These are phyloP conservation scores for Fusarium robinianum DNA, from an alignment of 2,329 filamentous ascomycete species.

Conservation along the genomic window DNA sequence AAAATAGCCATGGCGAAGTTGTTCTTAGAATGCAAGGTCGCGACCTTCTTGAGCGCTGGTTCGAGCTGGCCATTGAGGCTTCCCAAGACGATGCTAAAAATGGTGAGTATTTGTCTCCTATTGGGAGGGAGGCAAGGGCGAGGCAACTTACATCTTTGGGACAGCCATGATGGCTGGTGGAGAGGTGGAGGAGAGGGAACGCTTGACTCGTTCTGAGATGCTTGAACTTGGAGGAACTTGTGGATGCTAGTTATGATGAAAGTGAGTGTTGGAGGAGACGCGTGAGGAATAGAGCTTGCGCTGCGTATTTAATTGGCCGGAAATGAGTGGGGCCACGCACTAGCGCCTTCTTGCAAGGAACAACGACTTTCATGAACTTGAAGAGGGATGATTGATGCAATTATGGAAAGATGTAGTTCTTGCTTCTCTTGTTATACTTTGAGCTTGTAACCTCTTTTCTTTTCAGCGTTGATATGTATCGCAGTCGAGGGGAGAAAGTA, in stretches of 20 bases:
- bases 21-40: slow-evolving; percentile 82
- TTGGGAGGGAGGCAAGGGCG: not conserved
- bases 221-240: slow-evolving; percentile 14
- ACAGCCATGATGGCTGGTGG: slow-evolving; percentile 47
- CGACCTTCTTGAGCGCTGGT: slow-evolving; percentile 77
- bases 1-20: slow-evolving; percentile 84
- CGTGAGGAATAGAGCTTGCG: slow-evolving; percentile 37
- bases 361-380: too few relatives aligned
- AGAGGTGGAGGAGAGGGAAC: slow-evolving; percentile 5
- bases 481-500: too few relatives aligned
- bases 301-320: slow-evolving; percentile 39
- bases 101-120: slow-evolving; percentile 18
- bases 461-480: too few relatives aligned
- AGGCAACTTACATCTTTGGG: slow-evolving; percentile 51
- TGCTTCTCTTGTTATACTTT: too few relatives aligned
- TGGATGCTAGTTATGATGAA: slow-evolving; percentile 25
- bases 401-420: too few relatives aligned
- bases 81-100: slow-evolving; percentile 78
- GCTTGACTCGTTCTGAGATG: slow-evolving; percentile 7
- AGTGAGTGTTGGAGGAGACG: slow-evolving; percentile 15
- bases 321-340: slow-evolving; percentile 10
- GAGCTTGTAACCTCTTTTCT: too few relatives aligned
- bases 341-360: slow-evolving; percentile 38
- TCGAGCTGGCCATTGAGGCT: slow-evolving; percentile 79
- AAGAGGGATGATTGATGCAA: too few relatives aligned